These are phyloP conservation scores for Vitis cinerea DNA, from an alignment of 164 flowering plant genomes.

Conservation along the genomic window DNA sequence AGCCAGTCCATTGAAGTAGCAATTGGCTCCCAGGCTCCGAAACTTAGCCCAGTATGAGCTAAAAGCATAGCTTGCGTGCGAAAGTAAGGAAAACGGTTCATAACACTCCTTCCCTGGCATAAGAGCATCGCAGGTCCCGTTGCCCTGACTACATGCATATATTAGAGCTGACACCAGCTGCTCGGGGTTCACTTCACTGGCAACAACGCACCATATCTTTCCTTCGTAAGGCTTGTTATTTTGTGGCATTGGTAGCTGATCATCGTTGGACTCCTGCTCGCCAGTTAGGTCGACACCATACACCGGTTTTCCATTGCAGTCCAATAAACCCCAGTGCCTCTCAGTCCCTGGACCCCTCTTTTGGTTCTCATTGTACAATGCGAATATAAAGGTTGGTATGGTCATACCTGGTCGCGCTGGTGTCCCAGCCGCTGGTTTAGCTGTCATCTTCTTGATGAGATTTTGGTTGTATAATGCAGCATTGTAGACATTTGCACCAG, in stretches of 20 bases:
- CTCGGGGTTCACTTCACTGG: constrained; percentile 8
- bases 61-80: constrained; percentile 52
- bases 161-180: constrained; percentile 21
- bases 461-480: constrained; percentile 49
- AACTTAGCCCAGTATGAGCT: constrained; percentile 53
- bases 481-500: constrained; percentile 38
- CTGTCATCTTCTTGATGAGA: constrained; percentile 28
- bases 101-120: constrained; percentile 31
- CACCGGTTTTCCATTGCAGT: constrained; percentile 23
- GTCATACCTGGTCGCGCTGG: constrained; percentile 39
- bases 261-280: constrained; percentile 1
- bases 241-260: constrained; percentile 23
- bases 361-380: constrained; percentile 43
- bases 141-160: constrained; percentile 28
- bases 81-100: constrained; percentile 21
- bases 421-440: constrained; percentile 35
- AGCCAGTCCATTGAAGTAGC: constrained; percentile 59
- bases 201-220: constrained; percentile 50
- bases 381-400: constrained; percentile 37
- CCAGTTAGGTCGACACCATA: constrained; percentile 42
- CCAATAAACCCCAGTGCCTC: constrained; percentile 48
- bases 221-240: constrained; percentile 44
- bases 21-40: constrained; percentile 23
- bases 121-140: constrained; percentile 41
- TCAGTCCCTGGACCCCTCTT: constrained; percentile 47